Conservation (phyloP, 2,329 filamentous ascomycete genomes). For the Cryphonectria nitschkei region DNA sequence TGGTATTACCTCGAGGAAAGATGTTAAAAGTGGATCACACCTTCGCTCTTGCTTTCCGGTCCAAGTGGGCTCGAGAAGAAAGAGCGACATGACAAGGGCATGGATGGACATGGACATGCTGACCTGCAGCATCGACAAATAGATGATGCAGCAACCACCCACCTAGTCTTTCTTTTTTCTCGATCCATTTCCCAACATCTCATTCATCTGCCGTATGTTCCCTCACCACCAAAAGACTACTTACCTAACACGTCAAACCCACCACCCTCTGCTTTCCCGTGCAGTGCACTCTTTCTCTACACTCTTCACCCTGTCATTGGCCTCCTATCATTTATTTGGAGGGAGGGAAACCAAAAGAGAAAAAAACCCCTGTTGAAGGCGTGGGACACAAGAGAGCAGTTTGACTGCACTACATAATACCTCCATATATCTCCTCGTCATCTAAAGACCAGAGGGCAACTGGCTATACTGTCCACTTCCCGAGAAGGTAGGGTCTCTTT, state of each 20-base stretch:
- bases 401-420: not conserved
- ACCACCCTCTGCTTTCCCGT: not conserved
- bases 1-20: not conserved
- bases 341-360: not conserved
- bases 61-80: conserved; percentile 9
- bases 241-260: not conserved
- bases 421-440: not conserved
- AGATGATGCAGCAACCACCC: not conserved
- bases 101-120: not conserved
- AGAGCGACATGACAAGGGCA: conserved; percentile 1
- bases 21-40: not conserved
- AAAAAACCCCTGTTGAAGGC: not conserved
- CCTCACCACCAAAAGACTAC: not conserved
- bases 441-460: not conserved
- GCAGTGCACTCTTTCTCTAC: not conserved
- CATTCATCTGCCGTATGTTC: not conserved
- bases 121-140: conserved; percentile 9
- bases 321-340: not conserved
- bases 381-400: not conserved
- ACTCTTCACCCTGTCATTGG: not conserved
- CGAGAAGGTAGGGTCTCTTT: not conserved
- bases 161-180: not conserved
- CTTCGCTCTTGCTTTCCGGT: conserved; percentile 4
- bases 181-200: not conserved
- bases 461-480: not conserved